Base-by-base conservation (phyloP, 2,329 filamentous ascomycete species). In the Escovopsis sp. region DNA sequence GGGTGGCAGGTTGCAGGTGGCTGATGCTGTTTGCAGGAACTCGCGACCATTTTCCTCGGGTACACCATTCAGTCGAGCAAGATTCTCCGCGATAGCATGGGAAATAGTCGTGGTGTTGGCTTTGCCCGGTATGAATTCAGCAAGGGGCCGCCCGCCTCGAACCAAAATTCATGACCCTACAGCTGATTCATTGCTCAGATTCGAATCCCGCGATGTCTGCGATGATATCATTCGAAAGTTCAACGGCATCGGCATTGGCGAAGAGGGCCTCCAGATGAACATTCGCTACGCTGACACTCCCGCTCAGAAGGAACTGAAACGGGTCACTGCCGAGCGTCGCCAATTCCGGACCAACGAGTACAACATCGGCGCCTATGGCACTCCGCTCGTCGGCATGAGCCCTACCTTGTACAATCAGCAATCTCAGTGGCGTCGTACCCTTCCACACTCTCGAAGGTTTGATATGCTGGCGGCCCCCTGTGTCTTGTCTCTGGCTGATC, bases 331-430 rank as follows among this genome's bases (percentile, higher is more conserved):
- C 30, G 87, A 94, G 59, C 85, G 88, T 45, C 87, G 91, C 47
- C 86, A 94, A 57, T 96, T 94, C 66, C 85, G 91, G 46, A 91
- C 89, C 45, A 91, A 91, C 45, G 91, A 96, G 67, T 96, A 96
- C 65, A 88, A 88, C 54, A 79, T 80, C 47, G 75, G 77, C 45
- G 77, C 77, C 36, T 81, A 81, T 52, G 77, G 77, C 47, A 78
- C 75, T 46, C 67, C 73, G 38, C 68, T 73, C 46, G 73, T 80
- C 40, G 71, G 75, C 12, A 65, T 77, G 53, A 69, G 56, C 46
- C 56, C 62, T 34, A 55, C 56, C 26, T 38, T 64, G 53, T 60
- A 62, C 49, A 54, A 54, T 40, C 55, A 62, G 39, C 58, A 62
- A 42, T 52, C 58, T 26, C 59, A 65, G 45, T 63, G 62, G 55